These are phyloP conservation scores for Phialophora verrucosa DNA, from an alignment of 2,329 filamentous ascomycete species.

Conservation along the genomic window DNA sequence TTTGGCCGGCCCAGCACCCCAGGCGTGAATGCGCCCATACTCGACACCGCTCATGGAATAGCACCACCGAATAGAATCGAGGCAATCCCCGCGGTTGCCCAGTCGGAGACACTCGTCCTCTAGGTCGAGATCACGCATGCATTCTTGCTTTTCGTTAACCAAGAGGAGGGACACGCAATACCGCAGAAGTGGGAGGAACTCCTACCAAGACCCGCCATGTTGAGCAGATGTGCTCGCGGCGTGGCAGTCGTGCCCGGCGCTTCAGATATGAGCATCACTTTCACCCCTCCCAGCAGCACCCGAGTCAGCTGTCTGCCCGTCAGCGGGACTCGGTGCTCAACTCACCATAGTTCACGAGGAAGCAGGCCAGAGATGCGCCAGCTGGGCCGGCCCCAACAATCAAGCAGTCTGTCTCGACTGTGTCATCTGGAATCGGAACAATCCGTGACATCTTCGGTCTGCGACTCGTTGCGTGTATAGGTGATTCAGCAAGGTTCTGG, in stretches of 20 bases:
- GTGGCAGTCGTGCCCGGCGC: conserved; percentile 31
- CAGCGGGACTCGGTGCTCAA: background rate
- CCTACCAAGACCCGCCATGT: conserved; percentile 38
- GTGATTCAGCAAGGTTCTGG: too few relatives aligned
- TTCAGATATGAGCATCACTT: conserved; percentile 26
- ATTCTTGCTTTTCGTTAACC: conserved; percentile 41
- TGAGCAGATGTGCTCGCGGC: conserved; percentile 34
- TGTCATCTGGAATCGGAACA: background rate
- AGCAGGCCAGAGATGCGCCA: conserved; percentile 61
- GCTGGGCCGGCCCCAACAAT: conserved; percentile 61
- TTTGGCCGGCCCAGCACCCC: conserved; percentile 48
- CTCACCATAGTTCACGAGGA: conserved; percentile 57
- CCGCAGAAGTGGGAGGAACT: background rate
- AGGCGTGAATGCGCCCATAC: conserved; percentile 49
- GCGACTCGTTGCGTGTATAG: background rate
- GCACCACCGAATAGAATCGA: conserved; percentile 51
- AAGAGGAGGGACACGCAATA: background rate
- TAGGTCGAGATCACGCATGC: conserved; percentile 52
- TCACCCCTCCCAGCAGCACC: conserved; percentile 14
- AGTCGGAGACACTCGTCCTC: conserved; percentile 46
- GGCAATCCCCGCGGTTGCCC: conserved; percentile 44
- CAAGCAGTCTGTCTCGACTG: conserved; percentile 54
- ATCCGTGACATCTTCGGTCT: conserved; percentile 3
- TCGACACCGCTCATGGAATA: conserved; percentile 52
- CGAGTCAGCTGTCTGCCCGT: background rate